Evolutionary conservation across 2,329 filamentous ascomycete genomes (phyloP), one percentile per base, ranked within the genome.

Genomic region (Aspergillus fijiensis): DNA sequence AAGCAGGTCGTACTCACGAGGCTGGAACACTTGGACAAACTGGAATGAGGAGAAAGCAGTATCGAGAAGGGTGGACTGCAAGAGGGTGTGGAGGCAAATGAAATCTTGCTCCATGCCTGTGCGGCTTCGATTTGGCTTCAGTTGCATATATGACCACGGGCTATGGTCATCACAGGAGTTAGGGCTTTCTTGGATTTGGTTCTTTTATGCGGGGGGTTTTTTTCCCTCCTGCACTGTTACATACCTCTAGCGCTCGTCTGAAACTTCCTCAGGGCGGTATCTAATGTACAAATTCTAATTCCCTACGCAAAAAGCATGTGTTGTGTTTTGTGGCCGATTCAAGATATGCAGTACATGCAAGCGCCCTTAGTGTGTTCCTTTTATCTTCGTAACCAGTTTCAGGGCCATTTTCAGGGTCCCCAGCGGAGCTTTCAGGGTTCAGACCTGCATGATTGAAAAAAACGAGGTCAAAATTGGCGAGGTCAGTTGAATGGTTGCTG

Each of bases 1-100:
- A 99, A 98, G 79, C 94, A 98, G 79, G 95, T 98, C 33, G 95
- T 99, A 19, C 80, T 99, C 72, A 98, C 95, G 57, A 81, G 95
- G 69, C 75, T 99, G 77, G 95, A 98, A 74, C 95, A 99, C 81
- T 76, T 99, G 75, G 95, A 99, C 74, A 98, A 98, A 78, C 79
- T 99, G 73, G 95, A 99, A 77, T 98, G 79, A 82, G 55, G 23
- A 49, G 12, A 25, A 45, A 48, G n/a, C 39, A 45, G 39, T 19
- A 21, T 49, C 19, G 51, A 51, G n/a, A 31, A n/a, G 11, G 51
- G 14, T 11, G 19, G 21, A 52, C 16, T 10, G 51, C 51, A 39
- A 39, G 31, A 35, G 35, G 21, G 51, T 11, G 42, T n/a, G 55
- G 45, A 39, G 51, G 39, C 48, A 11, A 27, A n/a, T 49, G 39